Conservation (phyloP, 2,329 filamentous ascomycete species). For the Epicoccum sorghinum region DNA sequence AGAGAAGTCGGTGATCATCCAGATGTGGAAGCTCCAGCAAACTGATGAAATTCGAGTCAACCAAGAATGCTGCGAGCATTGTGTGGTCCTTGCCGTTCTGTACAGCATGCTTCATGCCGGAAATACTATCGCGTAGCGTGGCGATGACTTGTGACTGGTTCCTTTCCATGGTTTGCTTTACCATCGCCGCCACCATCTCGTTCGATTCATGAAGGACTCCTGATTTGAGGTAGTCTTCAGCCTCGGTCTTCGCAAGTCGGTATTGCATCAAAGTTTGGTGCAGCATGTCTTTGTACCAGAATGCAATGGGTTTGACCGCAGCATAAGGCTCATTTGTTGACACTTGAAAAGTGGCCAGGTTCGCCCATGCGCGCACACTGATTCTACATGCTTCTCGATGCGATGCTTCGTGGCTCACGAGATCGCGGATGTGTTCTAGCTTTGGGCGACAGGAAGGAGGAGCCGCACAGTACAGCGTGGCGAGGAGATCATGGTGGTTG, state of each 20-base stretch:
- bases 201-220: conserved; percentile 44
- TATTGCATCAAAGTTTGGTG: conserved; percentile 61
- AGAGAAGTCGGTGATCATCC: conserved; percentile 51
- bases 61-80: conserved; percentile 52
- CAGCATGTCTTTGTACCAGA: conserved; percentile 63
- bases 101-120: conserved; percentile 57
- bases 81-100: conserved; percentile 49
- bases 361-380: conserved; percentile 64
- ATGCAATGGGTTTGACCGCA: conserved; percentile 56
- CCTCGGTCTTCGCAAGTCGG: conserved; percentile 61
- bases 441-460: conserved; percentile 61
- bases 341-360: conserved; percentile 62
- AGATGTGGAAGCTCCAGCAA: conserved; percentile 61
- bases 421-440: conserved; percentile 57
- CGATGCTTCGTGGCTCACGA: conserved; percentile 63
- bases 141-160: conserved; percentile 65
- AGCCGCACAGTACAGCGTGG: conserved; percentile 64
- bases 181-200: conserved; percentile 53
- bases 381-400: conserved; percentile 66
- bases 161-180: conserved; percentile 59
- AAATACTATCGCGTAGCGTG: conserved; percentile 59
- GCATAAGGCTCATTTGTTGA: conserved; percentile 57
- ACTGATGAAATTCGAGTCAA: conserved; percentile 51
- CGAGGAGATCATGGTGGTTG: conserved; percentile 67
- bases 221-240: conserved; percentile 58